Evolutionary conservation across 2,329 filamentous ascomycete species (phyloP).

Genomic region (Beauveria caledonica): DNA sequence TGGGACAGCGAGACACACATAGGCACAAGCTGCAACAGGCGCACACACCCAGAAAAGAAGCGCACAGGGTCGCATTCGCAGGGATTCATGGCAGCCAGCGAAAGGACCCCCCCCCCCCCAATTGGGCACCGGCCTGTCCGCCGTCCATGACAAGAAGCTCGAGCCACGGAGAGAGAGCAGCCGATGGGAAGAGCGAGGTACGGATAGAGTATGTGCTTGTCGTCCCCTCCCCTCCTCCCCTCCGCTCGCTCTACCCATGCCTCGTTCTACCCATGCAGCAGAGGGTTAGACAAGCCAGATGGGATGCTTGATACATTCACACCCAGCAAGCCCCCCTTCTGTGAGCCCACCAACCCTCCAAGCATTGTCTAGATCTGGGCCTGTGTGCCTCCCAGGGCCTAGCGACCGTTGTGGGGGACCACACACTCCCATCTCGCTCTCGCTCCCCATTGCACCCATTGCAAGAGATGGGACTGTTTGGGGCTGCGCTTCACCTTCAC

Average conservation of each 20-base stretch:
- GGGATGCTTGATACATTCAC: background rate
- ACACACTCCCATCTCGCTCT: too few relatives aligned
- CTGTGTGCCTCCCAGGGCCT: background rate
- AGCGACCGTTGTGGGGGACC: conserved; percentile 9
- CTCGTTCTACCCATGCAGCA: too few relatives aligned
- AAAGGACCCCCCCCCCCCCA: background rate
- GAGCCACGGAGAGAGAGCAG: background rate
- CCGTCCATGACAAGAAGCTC: background rate
- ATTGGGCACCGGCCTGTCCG: conserved; percentile 8
- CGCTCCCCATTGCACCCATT: too few relatives aligned
- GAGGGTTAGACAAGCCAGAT: background rate
- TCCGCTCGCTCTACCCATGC: background rate
- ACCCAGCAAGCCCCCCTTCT: background rate
- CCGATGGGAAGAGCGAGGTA: background rate
- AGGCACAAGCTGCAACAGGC: background rate
- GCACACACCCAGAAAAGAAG: background rate
- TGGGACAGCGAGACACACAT: background rate
- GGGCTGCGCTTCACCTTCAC: background rate
- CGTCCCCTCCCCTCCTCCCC: background rate
- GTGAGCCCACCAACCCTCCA: background rate
- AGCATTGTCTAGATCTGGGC: conserved; percentile 11
- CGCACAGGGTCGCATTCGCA: conserved; percentile 1
- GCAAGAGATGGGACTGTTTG: background rate
- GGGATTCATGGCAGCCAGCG: background rate
- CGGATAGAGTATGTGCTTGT: background rate